These are phyloP conservation scores for Phymatotrichopsis omnivora DNA, from an alignment of 2,329 filamentous ascomycete species.

Conservation along the genomic window DNA sequence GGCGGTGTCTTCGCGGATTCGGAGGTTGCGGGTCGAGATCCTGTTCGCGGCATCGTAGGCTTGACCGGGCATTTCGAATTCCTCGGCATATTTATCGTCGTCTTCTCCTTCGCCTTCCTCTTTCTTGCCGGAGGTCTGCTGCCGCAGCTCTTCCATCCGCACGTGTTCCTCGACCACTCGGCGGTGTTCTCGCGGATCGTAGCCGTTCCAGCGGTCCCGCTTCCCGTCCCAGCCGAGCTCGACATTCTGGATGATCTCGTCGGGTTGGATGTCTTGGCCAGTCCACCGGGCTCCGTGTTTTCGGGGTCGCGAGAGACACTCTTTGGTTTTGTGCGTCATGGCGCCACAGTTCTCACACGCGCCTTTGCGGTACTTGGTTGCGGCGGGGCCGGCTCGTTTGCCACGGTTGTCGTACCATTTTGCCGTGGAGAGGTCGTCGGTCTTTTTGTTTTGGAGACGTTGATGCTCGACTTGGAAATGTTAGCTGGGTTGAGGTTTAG, in stretches of 20 bases:
- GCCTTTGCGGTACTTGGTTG: conserved; percentile 95
- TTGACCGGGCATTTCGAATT: conserved; percentile 91
- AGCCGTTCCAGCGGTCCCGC: conserved; percentile 96
- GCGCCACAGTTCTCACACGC: conserved; percentile 97
- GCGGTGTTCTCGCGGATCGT: conserved; percentile 76
- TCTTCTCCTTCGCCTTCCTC: conserved; percentile 46
- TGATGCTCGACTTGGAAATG: conserved; percentile 69
- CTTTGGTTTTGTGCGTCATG: conserved; percentile 92
- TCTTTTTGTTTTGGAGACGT: conserved; percentile 61
- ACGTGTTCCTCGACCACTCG: conserved; percentile 84
- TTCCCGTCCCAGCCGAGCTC: conserved; percentile 94
- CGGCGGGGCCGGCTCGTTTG: conserved; percentile 70
- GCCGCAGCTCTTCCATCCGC: conserved; percentile 66
- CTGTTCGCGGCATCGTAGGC: conserved; percentile 46
- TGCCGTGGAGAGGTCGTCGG: conserved; percentile 40
- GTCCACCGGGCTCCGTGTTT: conserved; percentile 88
- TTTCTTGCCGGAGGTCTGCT: conserved; percentile 38
- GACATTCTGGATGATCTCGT: conserved; percentile 77
- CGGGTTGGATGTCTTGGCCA: conserved; percentile 84
- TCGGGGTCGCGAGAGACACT: conserved; percentile 79
- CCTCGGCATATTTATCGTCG: conserved; percentile 75
- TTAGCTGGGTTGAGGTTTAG: conserved; percentile 1
- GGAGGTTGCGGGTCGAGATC: conserved; percentile 79
- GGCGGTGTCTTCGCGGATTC: conserved; percentile 90
- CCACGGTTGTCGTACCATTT: conserved; percentile 95